phyloP scores from a whole-genome alignment of 768 basidiomycete species.

The Lyophyllum decastes region DNA sequence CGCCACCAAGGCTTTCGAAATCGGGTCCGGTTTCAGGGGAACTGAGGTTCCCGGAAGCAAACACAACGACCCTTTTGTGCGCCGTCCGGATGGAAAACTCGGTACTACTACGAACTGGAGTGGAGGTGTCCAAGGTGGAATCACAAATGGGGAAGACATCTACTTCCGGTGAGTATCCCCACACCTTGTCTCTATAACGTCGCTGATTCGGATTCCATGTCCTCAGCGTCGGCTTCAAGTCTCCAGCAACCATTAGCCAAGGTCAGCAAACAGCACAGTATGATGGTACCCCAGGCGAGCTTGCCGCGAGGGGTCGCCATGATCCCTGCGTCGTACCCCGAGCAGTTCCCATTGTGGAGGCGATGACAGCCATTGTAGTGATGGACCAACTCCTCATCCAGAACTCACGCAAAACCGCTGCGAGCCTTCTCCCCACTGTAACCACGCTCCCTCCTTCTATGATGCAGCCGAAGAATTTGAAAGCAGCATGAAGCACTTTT shows the following conservation, averaged over 20 bases:
- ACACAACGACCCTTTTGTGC: constrained; percentile 90
- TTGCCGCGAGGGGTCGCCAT: constrained; percentile 92
- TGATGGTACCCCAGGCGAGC: constrained; percentile 83
- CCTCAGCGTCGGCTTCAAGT: constrained; percentile 91
- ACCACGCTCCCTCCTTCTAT: constrained; percentile 92
- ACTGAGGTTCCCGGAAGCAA: constrained; percentile 90
- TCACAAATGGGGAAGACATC: constrained; percentile 95
- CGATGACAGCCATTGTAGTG: constrained; percentile 94
- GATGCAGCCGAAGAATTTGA: constrained; percentile 58
- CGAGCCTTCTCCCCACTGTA: constrained; percentile 77
- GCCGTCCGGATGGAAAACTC: constrained; percentile 64
- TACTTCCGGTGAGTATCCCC: constrained; percentile 80
- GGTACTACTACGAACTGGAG: constrained; percentile 94
- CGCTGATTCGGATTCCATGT: neutral
- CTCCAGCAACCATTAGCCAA: constrained; percentile 96
- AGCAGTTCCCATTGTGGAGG: constrained; percentile 96
- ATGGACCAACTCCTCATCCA: constrained; percentile 94
- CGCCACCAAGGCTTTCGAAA: constrained; percentile 97
- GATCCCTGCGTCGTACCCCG: constrained; percentile 98
- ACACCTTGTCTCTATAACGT: neutral
- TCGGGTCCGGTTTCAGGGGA: constrained; percentile 95
- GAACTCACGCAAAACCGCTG: constrained; percentile 76
- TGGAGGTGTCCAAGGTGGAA: constrained; percentile 96
- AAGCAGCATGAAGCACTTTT: neutral
- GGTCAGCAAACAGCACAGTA: constrained; percentile 90